phyloP scores from a whole-genome alignment of 495 filamentous ascomycete genomes.

The Penicillium crystallinum region DNA sequence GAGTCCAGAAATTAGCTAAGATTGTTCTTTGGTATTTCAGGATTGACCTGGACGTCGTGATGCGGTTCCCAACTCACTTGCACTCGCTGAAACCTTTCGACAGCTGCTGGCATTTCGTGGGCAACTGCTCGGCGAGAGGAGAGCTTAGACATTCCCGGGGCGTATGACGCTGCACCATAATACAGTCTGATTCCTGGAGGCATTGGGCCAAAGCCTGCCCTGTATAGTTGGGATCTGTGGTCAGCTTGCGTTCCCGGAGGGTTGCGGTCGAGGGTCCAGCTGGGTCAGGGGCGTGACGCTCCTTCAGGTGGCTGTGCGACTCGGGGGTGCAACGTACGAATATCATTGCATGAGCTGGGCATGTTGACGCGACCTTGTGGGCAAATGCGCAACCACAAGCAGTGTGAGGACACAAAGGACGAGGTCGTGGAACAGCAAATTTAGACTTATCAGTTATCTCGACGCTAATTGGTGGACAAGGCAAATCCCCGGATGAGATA shows the following conservation, averaged over 20 bases:
- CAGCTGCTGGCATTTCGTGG: slow-evolving; percentile 84
- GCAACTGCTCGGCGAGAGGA: slow-evolving; percentile 71
- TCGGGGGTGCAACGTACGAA: slow-evolving; percentile 56
- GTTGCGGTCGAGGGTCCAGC: slow-evolving; percentile 1
- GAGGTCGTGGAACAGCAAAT: slow-evolving; percentile 13
- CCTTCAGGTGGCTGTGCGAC: not conserved
- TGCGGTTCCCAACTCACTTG: slow-evolving; percentile 49
- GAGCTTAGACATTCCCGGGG: slow-evolving; percentile 82
- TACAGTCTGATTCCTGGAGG: slow-evolving; percentile 91
- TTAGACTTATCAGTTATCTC: slow-evolving; percentile 13
- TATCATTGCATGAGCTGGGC: slow-evolving; percentile 95
- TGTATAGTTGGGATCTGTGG: slow-evolving; percentile 30
- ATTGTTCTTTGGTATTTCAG: not conserved
- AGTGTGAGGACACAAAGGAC: not conserved
- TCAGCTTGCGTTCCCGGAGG: slow-evolving; percentile 9
- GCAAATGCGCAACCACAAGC: slow-evolving; percentile 8
- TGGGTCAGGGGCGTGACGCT: not conserved
- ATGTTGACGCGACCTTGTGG: slow-evolving; percentile 46
- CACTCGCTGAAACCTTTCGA: slow-evolving; percentile 90
- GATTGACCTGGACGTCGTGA: not conserved
- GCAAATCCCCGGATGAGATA: slow-evolving; percentile 35
- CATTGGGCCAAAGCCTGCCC: slow-evolving; percentile 88
- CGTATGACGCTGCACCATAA: slow-evolving; percentile 82
- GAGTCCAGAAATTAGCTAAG: not conserved
- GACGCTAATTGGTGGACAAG: slow-evolving; percentile 14